Percentiles rank a stretch among this genome's conserved stretches.
Conservation (phyloP, 148 eudicot genomes). For the Limonium bicolor region DNA sequence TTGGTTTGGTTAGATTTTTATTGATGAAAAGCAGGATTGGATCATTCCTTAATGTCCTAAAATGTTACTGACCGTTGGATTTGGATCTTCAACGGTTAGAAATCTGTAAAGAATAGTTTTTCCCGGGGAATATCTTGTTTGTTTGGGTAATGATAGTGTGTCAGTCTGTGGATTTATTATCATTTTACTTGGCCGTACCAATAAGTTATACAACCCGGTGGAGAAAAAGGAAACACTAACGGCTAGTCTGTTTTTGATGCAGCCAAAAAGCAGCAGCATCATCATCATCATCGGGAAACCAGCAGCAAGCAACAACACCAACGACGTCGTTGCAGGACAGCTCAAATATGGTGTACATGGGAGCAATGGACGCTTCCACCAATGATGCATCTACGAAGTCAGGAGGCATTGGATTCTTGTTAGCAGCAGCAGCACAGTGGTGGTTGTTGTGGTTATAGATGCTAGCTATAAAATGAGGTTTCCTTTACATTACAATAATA, state of each 20-base stretch:
- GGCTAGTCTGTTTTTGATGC: too few species aligned
- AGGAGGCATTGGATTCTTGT: constrained; percentile 13
- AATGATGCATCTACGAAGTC: constrained; percentile 5
- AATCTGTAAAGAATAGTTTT: background rate
- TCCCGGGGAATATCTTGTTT: too few species aligned
- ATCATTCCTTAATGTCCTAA: background rate
- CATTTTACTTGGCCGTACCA: too few species aligned
- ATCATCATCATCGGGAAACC: background rate
- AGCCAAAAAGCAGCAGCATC: background rate
- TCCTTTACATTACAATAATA: too few species aligned
- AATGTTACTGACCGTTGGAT: background rate
- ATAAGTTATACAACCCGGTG: too few species aligned
- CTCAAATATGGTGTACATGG: constrained; percentile 61
- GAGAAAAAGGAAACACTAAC: background rate
- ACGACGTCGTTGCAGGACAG: constrained; percentile 8
- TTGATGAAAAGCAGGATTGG: background rate
- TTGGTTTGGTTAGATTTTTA: background rate
- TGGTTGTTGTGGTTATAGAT: too few species aligned
- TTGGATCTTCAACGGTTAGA: background rate
- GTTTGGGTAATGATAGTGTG: too few species aligned
- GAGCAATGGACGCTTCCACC: constrained; percentile 21
- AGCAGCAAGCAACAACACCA: constrained; percentile 7
- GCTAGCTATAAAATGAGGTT: too few species aligned
- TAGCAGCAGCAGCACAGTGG: background rate
- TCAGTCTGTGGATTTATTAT: background rate